phyloP scores from a whole-genome alignment of 345 rosid genomes.

The Rhizophora apiculata region DNA sequence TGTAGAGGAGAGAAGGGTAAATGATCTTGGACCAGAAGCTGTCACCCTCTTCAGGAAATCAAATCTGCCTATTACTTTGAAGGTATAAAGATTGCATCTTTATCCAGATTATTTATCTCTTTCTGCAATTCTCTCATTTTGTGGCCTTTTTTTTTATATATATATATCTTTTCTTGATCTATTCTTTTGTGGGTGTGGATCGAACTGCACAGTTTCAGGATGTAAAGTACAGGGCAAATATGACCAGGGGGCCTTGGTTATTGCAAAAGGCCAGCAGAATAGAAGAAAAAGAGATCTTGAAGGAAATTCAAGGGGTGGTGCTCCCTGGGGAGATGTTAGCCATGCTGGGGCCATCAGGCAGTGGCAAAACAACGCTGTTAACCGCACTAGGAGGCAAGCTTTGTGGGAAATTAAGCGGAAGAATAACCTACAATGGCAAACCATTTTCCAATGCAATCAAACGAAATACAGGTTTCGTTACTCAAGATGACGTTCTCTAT shows the following conservation, averaged over 20 bases:
- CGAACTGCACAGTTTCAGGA: constrained; percentile 47
- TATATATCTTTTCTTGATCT: background rate
- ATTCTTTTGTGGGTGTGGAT: background rate
- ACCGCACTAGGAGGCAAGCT: constrained; percentile 54
- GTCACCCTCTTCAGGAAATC: constrained; percentile 31
- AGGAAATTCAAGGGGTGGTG: constrained; percentile 46
- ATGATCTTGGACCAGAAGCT: constrained; percentile 9
- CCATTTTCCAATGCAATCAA: constrained; percentile 40
- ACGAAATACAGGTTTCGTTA: constrained; percentile 51
- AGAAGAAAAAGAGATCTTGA: constrained; percentile 42
- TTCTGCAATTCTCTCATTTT: background rate
- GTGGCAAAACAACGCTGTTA: constrained; percentile 53
- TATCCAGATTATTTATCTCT: background rate
- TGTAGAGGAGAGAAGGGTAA: constrained; percentile 24
- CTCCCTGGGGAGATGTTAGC: constrained; percentile 56
- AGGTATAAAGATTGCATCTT: constrained; percentile 20
- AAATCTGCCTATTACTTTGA: constrained; percentile 40
- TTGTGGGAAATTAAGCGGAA: constrained; percentile 37
- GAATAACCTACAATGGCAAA: constrained; percentile 43
- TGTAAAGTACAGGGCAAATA: constrained; percentile 40
- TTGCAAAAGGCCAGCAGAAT: constrained; percentile 20
- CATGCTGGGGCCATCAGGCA: constrained; percentile 59
- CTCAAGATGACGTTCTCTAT: constrained; percentile 59
- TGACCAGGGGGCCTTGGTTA: constrained; percentile 13
- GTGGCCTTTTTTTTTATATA: background rate